Conservation (phyloP, 768 basidiomycete genomes). For the Calocera cornea region DNA sequence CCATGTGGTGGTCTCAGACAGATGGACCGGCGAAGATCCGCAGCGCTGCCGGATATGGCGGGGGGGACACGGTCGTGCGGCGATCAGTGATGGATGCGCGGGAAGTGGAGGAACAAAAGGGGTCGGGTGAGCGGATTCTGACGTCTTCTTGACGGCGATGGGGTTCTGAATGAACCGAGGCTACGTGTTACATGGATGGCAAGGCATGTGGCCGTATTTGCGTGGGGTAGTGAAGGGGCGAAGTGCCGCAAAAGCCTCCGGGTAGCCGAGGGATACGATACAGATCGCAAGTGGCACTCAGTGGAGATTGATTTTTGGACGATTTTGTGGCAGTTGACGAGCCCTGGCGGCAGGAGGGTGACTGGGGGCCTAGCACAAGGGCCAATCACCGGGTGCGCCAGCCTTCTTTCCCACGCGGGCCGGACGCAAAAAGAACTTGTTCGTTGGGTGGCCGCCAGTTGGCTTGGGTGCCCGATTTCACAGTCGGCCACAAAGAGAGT, state of each 20-base stretch:
- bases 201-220: background rate
- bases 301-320: background rate
- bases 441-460: background rate
- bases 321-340: background rate
- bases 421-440: background rate
- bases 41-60: background rate
- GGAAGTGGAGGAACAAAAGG: background rate
- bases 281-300: background rate
- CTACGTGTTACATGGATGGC: background rate
- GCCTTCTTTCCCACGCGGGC: slow-evolving; percentile 5
- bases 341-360: background rate
- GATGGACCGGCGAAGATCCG: background rate
- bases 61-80: background rate
- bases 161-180: background rate
- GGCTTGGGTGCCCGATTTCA: background rate
- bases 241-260: background rate
- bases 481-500: background rate
- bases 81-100: slow-evolving; percentile 1
- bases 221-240: background rate
- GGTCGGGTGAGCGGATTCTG: background rate
- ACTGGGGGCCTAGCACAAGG: background rate
- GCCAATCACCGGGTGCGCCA: background rate
- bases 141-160: background rate
- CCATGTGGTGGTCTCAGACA: background rate
- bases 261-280: background rate